These are phyloP conservation scores for Spergularia azorica DNA, from an alignment of 179 eudicot species.

Conservation along the genomic window DNA sequence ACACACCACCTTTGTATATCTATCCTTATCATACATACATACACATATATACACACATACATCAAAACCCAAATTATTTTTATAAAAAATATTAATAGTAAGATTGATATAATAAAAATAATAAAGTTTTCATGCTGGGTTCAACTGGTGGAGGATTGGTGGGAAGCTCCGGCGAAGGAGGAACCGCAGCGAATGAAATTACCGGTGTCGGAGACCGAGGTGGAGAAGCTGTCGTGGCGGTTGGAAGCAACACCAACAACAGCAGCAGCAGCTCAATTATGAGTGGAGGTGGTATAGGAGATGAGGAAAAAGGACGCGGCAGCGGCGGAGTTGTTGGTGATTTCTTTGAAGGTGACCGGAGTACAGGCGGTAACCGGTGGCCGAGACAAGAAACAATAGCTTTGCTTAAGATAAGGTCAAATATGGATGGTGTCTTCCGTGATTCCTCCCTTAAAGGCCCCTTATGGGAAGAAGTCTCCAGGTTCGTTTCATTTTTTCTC, in stretches of 20 bases:
- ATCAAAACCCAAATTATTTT: neutral
- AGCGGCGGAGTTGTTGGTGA: slow-evolving; percentile 19
- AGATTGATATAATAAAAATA: neutral
- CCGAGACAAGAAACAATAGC: slow-evolving; percentile 55
- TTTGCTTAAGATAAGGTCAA: slow-evolving; percentile 52
- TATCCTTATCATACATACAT: slow-evolving; percentile 11
- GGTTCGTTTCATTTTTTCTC: slow-evolving; percentile 25
- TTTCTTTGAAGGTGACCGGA: slow-evolving; percentile 34
- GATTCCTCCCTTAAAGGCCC: slow-evolving; percentile 61
- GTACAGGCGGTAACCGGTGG: slow-evolving; percentile 53
- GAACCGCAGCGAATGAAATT: slow-evolving; percentile 5
- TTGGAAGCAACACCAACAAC: too few relatives aligned
- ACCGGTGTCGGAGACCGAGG: neutral
- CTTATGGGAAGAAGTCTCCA: slow-evolving; percentile 56
- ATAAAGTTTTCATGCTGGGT: slow-evolving; percentile 32
- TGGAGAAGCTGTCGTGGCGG: neutral
- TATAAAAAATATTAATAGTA: neutral
- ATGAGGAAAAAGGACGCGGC: slow-evolving; percentile 20
- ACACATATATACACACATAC: slow-evolving; percentile 2
- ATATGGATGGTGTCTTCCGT: slow-evolving; percentile 51
- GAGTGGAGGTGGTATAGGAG: slow-evolving; percentile 10
- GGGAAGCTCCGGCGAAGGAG: slow-evolving; percentile 29
- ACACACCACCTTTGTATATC: too few relatives aligned
- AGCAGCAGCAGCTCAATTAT: slow-evolving; percentile 20
- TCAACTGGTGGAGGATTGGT: slow-evolving; percentile 9